Base-by-base conservation (phyloP, 768 basidiomycete genomes). In the Pisolithus marmoratus region DNA sequence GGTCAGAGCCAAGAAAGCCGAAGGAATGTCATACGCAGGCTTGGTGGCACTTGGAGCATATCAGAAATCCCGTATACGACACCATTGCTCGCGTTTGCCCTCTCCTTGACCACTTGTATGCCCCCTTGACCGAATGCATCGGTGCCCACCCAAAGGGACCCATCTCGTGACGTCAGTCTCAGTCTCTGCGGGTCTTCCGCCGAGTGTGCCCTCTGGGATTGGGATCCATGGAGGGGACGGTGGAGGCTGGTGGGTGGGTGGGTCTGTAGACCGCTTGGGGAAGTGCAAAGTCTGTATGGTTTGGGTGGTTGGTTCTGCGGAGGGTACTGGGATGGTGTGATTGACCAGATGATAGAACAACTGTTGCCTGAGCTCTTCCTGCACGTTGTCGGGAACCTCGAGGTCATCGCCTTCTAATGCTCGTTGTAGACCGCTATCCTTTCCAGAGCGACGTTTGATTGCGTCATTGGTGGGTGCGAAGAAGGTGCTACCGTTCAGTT, bases 391-490 rank as follows among this genome's bases (percentile, higher is more conserved):
- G 22, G 75, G 75, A 36, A 81, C 61, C 43, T 65, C 59, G 19
- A 51, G 17, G 47, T 75, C 62, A 4, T 70, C 58, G 19, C 63
- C 60, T 36, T 54, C 53, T 37, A 63, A 57, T 36, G 67, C 65
- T 45, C 40, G 51, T 36, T 58, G 55, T 72, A 73, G 75, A 12
- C 73, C 54, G 17, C 54, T 22, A 24, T 62, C 68, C 50, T 56
- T 56, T 49, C 59, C 45, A 40, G 64, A 55, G 55, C 83, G 74
- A 24, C 74, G 77, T 55, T 80, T 69, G 58, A 94, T 81, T 31
- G 96, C 96, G 53, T 91, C 84, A 70, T 99, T 94, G 19, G 91
- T 96, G 2, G 96, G 96, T 2, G 96, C 96, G 62, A 97, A 98
- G 44, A 99, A 67, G 24, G 96, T 96, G 64, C 79, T 79, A 38